Evolutionary conservation across 1,284 basidiomycete species (phyloP).

Genomic region (Mrakiaceae sp.): DNA sequence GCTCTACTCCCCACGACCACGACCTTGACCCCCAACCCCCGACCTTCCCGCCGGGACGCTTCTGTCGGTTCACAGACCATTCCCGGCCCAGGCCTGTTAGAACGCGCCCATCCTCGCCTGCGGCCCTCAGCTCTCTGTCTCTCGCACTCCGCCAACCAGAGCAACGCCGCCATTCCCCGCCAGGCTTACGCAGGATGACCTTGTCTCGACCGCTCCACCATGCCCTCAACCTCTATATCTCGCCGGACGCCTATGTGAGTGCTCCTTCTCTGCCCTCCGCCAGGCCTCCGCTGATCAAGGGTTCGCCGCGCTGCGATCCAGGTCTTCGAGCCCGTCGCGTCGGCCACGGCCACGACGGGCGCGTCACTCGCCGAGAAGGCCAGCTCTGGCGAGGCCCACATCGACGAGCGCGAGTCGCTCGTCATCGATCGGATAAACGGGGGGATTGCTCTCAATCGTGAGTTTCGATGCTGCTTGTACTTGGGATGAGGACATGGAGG

Average conservation of each 20-base stretch:
- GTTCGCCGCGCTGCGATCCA: neutral
- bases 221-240: slow-evolving; percentile 13
- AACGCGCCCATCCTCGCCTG: no score
- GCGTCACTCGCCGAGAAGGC: neutral
- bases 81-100: no score
- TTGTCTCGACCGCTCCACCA: neutral
- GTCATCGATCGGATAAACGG: slow-evolving; percentile 35
- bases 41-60: no score
- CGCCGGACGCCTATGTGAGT: slow-evolving; percentile 14
- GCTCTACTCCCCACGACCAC: no score
- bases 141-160: no score
- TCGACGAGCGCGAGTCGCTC: slow-evolving; percentile 33
- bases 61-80: no score
- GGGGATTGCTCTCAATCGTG: slow-evolving; percentile 34
- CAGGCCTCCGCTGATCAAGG: neutral
- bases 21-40: no score
- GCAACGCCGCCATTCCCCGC: no score
- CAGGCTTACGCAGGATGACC: no score
- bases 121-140: no score
- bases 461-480: slow-evolving; percentile 15
- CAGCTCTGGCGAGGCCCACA: slow-evolving; percentile 27
- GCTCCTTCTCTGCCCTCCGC: neutral
- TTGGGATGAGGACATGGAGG: neutral
- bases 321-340: slow-evolving; percentile 33
- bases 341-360: slow-evolving; percentile 18